Percentiles rank a stretch among this genome's conserved stretches.
phyloP scores from a whole-genome alignment of 495 filamentous ascomycete species.

The Lindgomyces ingoldianus region DNA sequence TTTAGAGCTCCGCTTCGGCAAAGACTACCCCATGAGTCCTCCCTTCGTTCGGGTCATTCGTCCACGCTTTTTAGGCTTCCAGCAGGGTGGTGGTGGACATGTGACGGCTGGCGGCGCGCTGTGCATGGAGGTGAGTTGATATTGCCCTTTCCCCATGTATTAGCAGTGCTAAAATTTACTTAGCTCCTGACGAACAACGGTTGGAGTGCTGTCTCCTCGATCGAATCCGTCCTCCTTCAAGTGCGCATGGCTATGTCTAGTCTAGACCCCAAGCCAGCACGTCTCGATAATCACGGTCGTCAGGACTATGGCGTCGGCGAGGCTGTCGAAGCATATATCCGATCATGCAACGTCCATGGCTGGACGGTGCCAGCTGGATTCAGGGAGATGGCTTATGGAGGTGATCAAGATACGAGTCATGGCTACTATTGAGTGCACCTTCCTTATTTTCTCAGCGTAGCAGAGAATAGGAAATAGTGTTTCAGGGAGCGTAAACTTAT shows the following conservation, averaged over 20 bases:
- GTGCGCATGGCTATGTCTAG: slow-evolving; percentile 75
- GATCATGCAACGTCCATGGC: slow-evolving; percentile 69
- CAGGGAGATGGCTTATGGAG: slow-evolving; percentile 41
- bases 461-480: too few species aligned
- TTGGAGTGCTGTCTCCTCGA: slow-evolving; percentile 70
- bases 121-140: slow-evolving; percentile 68
- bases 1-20: slow-evolving; percentile 76
- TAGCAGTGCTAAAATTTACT: not conserved
- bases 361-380: slow-evolving; percentile 47
- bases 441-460: too few species aligned
- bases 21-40: slow-evolving; percentile 72
- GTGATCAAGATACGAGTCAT: not conserved
- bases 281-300: slow-evolving; percentile 50
- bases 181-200: slow-evolving; percentile 75
- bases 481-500: too few species aligned
- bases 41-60: slow-evolving; percentile 85
- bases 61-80: slow-evolving; percentile 74
- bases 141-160: not conserved
- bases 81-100: slow-evolving; percentile 78
- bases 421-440: not conserved
- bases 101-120: slow-evolving; percentile 85
- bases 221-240: slow-evolving; percentile 83
- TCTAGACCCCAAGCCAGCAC: slow-evolving; percentile 69
- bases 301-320: slow-evolving; percentile 67
- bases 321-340: slow-evolving; percentile 69